Evolutionary conservation across 345 rosid genomes (phyloP), one percentile per base, ranked within the genome.

Genomic region (Citrus australasica): DNA sequence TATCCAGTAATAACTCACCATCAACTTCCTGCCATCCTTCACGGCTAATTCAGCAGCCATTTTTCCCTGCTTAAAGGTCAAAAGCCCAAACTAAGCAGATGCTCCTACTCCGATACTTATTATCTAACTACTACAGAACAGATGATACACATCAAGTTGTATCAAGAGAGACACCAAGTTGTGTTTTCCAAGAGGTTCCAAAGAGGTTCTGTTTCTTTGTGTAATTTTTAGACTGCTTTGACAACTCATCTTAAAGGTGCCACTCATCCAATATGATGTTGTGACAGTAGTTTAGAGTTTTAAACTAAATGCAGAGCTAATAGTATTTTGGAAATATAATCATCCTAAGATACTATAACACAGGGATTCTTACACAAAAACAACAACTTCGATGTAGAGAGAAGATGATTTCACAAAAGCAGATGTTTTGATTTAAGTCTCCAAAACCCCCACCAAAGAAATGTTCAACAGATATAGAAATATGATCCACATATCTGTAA

Each of bases 21-120:
- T 92, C 77, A 95, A 81, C 89, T 89, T 89, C 63, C 81, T 92
- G 67, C 86, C 83, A 80, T 92, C 95, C 77, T 82, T 79, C 64
- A 88, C 14, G 72, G 98, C 98, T 83, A 91, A 40, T 73, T 89
- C 89, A 32, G 92, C 89, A 30, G 97, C 97, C 74, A 67, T 81
- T 82, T 89, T 91, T 10, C 95, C 98, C 98, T 95, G 87, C 77
- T 30, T 60, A 59, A 60, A 72, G n/a, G 33, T 59, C 10, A 65
- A 35, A 76, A 37, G 53, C 56, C 55, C 61, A 80, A 67, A 48
- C 40, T 60, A 55, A 80, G 28, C 24, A 79, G 24, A 81, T 64
- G 61, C 56, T 40, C 66, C 68, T 7, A 71, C 73, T 63, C 24
- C 65, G 40, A 67, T 22, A 70, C 64, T 48, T 65, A 24, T 53